phyloP scores from a whole-genome alignment of 2,329 filamentous ascomycete species.

The Penicillium sp. region DNA sequence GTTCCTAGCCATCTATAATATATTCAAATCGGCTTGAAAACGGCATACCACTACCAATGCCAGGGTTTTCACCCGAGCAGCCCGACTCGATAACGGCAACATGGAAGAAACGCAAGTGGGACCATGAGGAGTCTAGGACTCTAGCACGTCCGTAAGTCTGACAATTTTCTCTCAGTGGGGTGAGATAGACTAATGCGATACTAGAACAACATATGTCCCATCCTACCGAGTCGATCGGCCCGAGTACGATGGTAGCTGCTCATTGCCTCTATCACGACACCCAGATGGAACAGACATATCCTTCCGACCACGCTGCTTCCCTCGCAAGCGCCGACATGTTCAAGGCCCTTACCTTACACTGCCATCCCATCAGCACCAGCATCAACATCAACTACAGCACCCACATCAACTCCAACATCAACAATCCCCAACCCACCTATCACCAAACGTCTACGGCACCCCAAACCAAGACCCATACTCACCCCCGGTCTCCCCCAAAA shows the following conservation, averaged over 20 bases:
- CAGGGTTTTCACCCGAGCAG: slow-evolving; percentile 17
- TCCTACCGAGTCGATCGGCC: slow-evolving; percentile 13
- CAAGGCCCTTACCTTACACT: slow-evolving; percentile 19
- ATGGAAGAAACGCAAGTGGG: slow-evolving; percentile 26
- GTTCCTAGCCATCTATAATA: background rate
- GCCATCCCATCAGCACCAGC: slow-evolving; percentile 1
- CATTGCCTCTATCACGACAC: slow-evolving; percentile 16
- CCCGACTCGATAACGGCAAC: slow-evolving; percentile 12
- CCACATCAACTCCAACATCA: slow-evolving; percentile 3
- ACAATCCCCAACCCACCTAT: slow-evolving; percentile 18
- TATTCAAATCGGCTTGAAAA: slow-evolving; percentile 6
- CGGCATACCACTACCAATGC: slow-evolving; percentile 11
- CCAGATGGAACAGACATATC: slow-evolving; percentile 16
- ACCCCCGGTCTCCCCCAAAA: slow-evolving; percentile 29
- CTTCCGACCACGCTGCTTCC: slow-evolving; percentile 23
- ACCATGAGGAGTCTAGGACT: slow-evolving; percentile 19
- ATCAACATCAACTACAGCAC: background rate
- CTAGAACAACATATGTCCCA: slow-evolving; percentile 17
- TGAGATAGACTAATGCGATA: background rate
- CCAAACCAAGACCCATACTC: slow-evolving; percentile 19
- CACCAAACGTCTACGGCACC: slow-evolving; percentile 18
- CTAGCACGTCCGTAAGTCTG: slow-evolving; percentile 19
- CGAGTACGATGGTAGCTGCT: slow-evolving; percentile 10
- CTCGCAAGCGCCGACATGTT: slow-evolving; percentile 25
- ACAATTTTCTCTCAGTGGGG: background rate